Evolutionary conservation across 2,329 filamentous ascomycete species (phyloP).

Genomic region (Chalaropsis ovoidea): DNA sequence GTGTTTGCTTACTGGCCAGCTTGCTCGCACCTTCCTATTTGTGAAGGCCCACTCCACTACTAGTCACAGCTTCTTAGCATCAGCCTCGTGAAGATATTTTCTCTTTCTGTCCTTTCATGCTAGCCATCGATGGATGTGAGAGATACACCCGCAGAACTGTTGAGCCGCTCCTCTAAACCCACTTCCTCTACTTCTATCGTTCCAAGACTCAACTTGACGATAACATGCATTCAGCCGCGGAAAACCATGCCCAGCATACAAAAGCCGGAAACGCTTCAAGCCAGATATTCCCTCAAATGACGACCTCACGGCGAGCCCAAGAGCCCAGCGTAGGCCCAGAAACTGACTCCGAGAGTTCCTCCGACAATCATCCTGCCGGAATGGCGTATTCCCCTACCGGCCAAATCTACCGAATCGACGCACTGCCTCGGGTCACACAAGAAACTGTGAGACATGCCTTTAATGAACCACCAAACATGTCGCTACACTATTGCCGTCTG

Average conservation of each 20-base stretch:
- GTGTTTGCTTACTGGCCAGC: no score
- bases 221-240: conserved; percentile 5
- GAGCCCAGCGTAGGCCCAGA: conserved; percentile 27
- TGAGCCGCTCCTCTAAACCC: no score
- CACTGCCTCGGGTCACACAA: conserved; percentile 34
- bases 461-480: conserved; percentile 40
- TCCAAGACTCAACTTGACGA: no score
- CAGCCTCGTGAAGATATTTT: not conserved
- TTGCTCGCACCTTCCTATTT: no score
- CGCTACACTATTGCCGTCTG: conserved; percentile 42
- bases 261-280: not conserved
- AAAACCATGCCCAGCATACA: conserved; percentile 8
- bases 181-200: no score
- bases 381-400: conserved; percentile 34
- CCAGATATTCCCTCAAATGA: not conserved
- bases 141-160: not conserved
- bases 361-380: conserved; percentile 20
- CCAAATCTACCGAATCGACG: conserved; percentile 36
- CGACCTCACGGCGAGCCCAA: not conserved
- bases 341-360: conserved; percentile 30
- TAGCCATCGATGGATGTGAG: conserved; percentile 10
- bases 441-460: conserved; percentile 39
- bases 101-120: not conserved
- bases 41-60: no score
- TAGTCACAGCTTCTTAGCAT: no score